Evolutionary conservation across 192 early-diverging fungal species (phyloP), one percentile per base, ranked within the genome.

Genomic region (Kickxella alabastrina): DNA sequence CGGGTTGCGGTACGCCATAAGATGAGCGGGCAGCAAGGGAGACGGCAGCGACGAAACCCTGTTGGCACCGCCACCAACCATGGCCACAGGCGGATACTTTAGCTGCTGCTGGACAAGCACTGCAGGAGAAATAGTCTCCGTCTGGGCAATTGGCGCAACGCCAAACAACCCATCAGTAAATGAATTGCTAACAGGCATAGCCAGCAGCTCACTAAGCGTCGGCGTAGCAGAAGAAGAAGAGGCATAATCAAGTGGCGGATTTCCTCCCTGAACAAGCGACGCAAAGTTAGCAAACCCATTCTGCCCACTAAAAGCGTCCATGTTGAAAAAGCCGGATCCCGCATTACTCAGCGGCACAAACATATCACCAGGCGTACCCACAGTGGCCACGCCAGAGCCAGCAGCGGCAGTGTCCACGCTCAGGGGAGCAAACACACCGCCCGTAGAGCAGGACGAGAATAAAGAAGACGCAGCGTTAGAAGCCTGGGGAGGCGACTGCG

Each of bases 1-100:
- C 0, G 62, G 63, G 29, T 74, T 74, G 59, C 70, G 70, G 59
- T 74, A 74, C n/a, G 70, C 70, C 70, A 74, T 74, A 4, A 74
- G 54, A 6, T 47, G 25, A 21, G 70, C 36, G 2, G 70, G 70
- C 42, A 74, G 54, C n/a, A 31, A 19, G 0, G 36, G 51, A 23
- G 56, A 58, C 24, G 26, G 10, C n/a, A 28, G 27, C 7, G 12
- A 17, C 1, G 49, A 15, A 0, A 35, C n/a, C 6, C 18, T 17
- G n/a, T 49, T 18, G 18, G 25, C 4, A 26, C 10, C 25, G 7
- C 6, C 43, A 26, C 23, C 23, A 26, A 28, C 25, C 36, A 38
- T 9, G 3, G 47, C 31, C 41, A 21, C 41, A 8, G 31, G 31
- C 41, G 15, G 41, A 22, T 42, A 42, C 8, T 14, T 21, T 19